These are phyloP conservation scores for Trifolium repens DNA, from an alignment of 306 rosid species.

Conservation along the genomic window DNA sequence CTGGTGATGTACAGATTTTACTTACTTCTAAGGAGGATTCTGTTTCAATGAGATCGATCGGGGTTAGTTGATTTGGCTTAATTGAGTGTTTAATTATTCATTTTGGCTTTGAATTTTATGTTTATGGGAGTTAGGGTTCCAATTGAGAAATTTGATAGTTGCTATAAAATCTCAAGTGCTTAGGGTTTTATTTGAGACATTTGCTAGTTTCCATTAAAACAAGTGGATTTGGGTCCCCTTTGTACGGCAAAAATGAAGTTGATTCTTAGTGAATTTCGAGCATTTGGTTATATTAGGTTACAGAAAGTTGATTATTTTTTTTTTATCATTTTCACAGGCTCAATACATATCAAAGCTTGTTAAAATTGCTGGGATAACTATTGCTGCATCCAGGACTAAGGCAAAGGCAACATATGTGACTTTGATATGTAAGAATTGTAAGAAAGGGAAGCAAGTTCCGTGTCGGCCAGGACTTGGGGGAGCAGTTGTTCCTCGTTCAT, in stretches of 20 bases:
- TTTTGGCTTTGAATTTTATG: conserved; percentile 5
- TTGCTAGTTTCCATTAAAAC: too few relatives aligned
- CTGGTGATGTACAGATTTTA: conserved; percentile 88
- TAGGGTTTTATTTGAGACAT: too few relatives aligned
- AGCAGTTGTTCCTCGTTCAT: conserved; percentile 93
- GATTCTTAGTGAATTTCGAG: neutral
- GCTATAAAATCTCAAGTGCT: too few relatives aligned
- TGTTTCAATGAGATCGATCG: conserved; percentile 75
- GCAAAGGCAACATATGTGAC: conserved; percentile 98
- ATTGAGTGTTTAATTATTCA: neutral
- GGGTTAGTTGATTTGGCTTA: conserved; percentile 56
- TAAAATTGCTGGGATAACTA: conserved; percentile 88
- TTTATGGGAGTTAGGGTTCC: neutral
- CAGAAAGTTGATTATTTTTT: neutral
- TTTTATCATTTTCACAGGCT: conserved; percentile 56
- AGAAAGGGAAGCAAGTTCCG: conserved; percentile 75
- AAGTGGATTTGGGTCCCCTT: too few relatives aligned
- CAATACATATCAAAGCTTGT: conserved; percentile 83
- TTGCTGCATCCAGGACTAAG: conserved; percentile 95
- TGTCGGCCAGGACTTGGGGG: conserved; percentile 99
- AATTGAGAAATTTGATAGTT: neutral
- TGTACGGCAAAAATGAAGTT: neutral
- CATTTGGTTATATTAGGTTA: neutral
- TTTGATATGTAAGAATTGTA: conserved; percentile 86
- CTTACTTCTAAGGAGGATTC: conserved; percentile 90